Evolutionary conservation across 306 rosid genomes (phyloP).

Genomic region (Albizia julibrissin): DNA sequence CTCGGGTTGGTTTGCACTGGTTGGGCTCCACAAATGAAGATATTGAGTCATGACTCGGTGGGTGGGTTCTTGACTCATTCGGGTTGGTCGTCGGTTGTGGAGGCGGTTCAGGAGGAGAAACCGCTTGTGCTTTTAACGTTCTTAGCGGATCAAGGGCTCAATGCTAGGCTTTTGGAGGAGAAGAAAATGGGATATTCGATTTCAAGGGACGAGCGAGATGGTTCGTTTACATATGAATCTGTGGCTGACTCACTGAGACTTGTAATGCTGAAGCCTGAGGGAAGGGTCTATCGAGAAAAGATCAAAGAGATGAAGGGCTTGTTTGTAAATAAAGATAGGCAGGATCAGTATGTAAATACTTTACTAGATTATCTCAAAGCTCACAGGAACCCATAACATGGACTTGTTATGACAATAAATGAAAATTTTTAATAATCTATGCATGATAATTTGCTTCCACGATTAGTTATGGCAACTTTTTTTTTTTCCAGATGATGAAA

Average conservation of each 20-base stretch:
- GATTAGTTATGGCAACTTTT: neutral
- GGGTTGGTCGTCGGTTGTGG: conserved; percentile 48
- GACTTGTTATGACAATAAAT: neutral
- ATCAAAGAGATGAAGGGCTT: conserved; percentile 32
- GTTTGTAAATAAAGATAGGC: conserved; percentile 26
- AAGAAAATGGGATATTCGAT: conserved; percentile 32
- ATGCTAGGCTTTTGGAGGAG: conserved; percentile 35
- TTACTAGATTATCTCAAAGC: conserved; percentile 24
- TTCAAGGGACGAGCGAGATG: conserved; percentile 35
- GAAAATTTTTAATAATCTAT: too few relatives aligned
- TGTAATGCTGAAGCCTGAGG: conserved; percentile 32
- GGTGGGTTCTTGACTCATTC: conserved; percentile 44
- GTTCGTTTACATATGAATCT: conserved; percentile 26
- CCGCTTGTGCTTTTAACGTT: conserved; percentile 36
- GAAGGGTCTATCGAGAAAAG: conserved; percentile 31
- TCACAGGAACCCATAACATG: neutral
- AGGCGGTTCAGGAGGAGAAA: conserved; percentile 35
- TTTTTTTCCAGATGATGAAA: neutral
- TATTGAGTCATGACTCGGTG: conserved; percentile 33
- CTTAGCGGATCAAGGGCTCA: conserved; percentile 38
- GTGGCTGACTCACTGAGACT: conserved; percentile 21
- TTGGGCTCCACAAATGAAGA: conserved; percentile 44
- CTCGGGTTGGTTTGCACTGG: conserved; percentile 37
- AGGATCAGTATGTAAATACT: conserved; percentile 1
- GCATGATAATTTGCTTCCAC: neutral